Evolutionary conservation across 495 filamentous ascomycete species (phyloP).

Genomic region (Penicillium flavigenum): DNA sequence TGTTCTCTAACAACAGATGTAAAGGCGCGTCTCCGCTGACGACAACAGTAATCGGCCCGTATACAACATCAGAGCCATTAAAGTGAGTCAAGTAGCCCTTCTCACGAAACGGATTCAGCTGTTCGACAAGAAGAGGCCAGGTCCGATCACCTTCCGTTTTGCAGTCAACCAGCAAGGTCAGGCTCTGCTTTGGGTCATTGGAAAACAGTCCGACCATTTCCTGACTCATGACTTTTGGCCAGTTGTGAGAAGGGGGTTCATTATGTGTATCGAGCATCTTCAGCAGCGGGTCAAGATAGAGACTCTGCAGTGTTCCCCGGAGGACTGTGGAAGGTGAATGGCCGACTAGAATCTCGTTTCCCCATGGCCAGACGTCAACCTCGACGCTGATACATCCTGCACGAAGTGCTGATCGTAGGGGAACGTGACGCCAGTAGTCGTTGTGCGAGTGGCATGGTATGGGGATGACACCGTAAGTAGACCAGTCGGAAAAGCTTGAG

Average conservation of each 20-base stretch:
- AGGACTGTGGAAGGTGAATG: conserved; percentile 8
- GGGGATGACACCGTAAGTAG: conserved; percentile 17
- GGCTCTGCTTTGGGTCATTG: conserved; percentile 24
- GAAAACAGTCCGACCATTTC: conserved; percentile 59
- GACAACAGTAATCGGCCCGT: conserved; percentile 67
- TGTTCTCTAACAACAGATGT: conserved; percentile 34
- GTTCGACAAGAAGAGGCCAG: conserved; percentile 45
- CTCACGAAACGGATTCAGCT: conserved; percentile 57
- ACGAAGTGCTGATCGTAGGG: conserved; percentile 50
- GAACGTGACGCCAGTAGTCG: conserved; percentile 65
- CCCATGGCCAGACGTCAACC: conserved; percentile 69
- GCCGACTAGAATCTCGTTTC: conserved; percentile 54
- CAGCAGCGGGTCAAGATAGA: conserved; percentile 66
- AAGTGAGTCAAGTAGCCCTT: conserved; percentile 58
- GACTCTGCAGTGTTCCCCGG: conserved; percentile 42
- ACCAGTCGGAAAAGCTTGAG: conserved; percentile 16
- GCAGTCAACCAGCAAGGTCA: conserved; percentile 39
- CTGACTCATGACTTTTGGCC: background rate
- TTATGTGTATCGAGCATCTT: conserved; percentile 25
- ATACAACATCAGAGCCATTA: conserved; percentile 42
- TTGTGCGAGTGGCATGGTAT: conserved; percentile 59
- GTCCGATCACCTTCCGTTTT: conserved; percentile 38
- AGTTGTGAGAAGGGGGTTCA: conserved; percentile 9
- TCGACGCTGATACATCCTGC: conserved; percentile 64
- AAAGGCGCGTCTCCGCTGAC: conserved; percentile 64